Evolutionary conservation across 78 protist genomes (phyloP).

Genomic region (Dictyostelium firmibasis): DNA sequence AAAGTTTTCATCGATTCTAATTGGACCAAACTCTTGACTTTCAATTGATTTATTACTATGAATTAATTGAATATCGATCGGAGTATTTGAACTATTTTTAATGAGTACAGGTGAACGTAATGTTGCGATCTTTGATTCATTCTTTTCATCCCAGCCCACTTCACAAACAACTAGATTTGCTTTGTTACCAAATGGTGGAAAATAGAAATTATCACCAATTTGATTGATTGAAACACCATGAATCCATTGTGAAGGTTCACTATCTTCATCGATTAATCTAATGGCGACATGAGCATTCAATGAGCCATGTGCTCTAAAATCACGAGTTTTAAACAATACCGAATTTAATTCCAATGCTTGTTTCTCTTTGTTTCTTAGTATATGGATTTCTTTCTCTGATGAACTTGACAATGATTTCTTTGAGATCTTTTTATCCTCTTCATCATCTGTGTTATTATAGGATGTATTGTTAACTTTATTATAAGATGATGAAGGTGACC

Average conservation of each 20-base stretch:
- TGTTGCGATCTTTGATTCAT: slow-evolving; percentile 65
- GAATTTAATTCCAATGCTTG: slow-evolving; percentile 41
- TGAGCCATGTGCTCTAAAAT: slow-evolving; percentile 60
- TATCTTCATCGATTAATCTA: slow-evolving; percentile 14
- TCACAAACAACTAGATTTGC: slow-evolving; percentile 72
- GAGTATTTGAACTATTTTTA: slow-evolving; percentile 26
- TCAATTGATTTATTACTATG: background rate
- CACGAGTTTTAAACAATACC: slow-evolving; percentile 58
- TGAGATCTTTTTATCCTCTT: slow-evolving; percentile 11
- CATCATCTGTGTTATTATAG: background rate
- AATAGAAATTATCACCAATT: slow-evolving; percentile 68
- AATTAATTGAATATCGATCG: slow-evolving; percentile 23
- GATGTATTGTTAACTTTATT: background rate
- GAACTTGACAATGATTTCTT: background rate
- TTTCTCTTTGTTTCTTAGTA: slow-evolving; percentile 30
- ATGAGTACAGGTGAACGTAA: slow-evolving; percentile 63
- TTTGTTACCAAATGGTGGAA: slow-evolving; percentile 48
- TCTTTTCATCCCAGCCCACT: slow-evolving; percentile 77
- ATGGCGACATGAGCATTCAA: slow-evolving; percentile 65
- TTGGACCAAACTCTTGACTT: slow-evolving; percentile 29
- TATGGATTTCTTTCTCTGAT: background rate
- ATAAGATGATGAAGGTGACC: background rate
- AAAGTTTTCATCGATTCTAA: slow-evolving; percentile 46
- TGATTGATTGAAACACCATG: slow-evolving; percentile 64
- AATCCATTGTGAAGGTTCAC: slow-evolving; percentile 46